phyloP scores from a whole-genome alignment of 306 rosid species.

The Prunus fruticosa region DNA sequence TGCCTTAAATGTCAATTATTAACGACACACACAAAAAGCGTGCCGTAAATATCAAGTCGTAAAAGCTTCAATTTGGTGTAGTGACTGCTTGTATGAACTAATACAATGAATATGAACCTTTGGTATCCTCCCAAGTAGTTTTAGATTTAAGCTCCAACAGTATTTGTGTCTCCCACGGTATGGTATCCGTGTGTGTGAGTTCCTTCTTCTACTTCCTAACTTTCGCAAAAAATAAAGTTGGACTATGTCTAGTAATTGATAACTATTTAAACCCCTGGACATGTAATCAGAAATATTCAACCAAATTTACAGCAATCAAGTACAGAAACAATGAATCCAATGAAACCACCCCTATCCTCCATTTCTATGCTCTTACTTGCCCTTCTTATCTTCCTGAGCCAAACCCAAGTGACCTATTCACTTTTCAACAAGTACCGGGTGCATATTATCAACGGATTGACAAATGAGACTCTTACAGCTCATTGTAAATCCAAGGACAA shows the following conservation, averaged over 20 bases:
- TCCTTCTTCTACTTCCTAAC: too few species aligned
- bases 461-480: background rate
- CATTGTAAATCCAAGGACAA: conserved; percentile 7
- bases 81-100: background rate
- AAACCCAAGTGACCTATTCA: background rate
- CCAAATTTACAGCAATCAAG: background rate
- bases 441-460: background rate
- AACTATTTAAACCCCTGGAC: background rate
- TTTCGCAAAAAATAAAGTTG: too few species aligned
- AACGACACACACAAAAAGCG: too few species aligned
- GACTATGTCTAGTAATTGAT: too few species aligned
- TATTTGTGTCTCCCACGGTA: too few species aligned
- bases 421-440: background rate
- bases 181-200: too few species aligned
- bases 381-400: background rate
- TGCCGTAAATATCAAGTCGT: too few species aligned
- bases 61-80: too few species aligned
- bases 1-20: too few species aligned
- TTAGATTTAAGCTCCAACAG: too few species aligned
- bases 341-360: background rate
- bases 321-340: background rate
- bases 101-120: too few species aligned
- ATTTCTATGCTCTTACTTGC: background rate
- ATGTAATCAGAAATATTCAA: background rate
- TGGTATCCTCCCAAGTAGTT: too few species aligned